Conservation (phyloP, 1,284 basidiomycete genomes). For the Termitomyces sp. region DNA sequence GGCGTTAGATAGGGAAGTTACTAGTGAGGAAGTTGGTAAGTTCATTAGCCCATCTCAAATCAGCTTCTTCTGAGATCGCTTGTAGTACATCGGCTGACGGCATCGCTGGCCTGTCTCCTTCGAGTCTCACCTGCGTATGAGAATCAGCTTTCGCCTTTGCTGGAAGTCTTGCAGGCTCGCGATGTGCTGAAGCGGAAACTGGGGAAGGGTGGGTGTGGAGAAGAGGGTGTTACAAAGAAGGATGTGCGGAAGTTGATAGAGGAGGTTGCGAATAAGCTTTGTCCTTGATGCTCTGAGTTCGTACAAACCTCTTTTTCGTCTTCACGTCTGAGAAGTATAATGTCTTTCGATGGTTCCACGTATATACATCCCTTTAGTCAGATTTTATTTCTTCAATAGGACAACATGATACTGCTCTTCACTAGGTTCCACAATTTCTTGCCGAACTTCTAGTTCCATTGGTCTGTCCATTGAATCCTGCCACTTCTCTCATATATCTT, state of each 20-base stretch:
- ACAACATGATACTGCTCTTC: neutral
- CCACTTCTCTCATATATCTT: too few relatives aligned
- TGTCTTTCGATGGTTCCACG: too few relatives aligned
- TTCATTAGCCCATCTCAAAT: slow-evolving; percentile 15
- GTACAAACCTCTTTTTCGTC: neutral
- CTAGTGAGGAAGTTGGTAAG: slow-evolving; percentile 77
- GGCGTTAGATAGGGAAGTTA: slow-evolving; percentile 63
- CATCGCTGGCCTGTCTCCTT: slow-evolving; percentile 69
- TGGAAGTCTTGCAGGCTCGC: slow-evolving; percentile 68
- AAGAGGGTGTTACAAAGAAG: slow-evolving; percentile 53
- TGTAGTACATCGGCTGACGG: slow-evolving; percentile 73
- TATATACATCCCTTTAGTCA: neutral
- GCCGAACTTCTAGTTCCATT: neutral
- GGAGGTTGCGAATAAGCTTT: slow-evolving; percentile 52
- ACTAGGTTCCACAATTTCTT: neutral
- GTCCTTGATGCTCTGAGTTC: slow-evolving; percentile 19
- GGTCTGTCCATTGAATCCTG: neutral
- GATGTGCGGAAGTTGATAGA: slow-evolving; percentile 57
- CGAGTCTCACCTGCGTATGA: slow-evolving; percentile 65
- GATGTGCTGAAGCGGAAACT: slow-evolving; percentile 51
- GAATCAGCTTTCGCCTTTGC: slow-evolving; percentile 43
- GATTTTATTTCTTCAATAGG: neutral
- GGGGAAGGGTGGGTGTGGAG: slow-evolving; percentile 41
- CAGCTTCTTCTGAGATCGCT: neutral
- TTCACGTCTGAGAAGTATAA: neutral